Evolutionary conservation across 2,329 filamentous ascomycete genomes (phyloP).

Genomic region (Camptophora hylomeconis): DNA sequence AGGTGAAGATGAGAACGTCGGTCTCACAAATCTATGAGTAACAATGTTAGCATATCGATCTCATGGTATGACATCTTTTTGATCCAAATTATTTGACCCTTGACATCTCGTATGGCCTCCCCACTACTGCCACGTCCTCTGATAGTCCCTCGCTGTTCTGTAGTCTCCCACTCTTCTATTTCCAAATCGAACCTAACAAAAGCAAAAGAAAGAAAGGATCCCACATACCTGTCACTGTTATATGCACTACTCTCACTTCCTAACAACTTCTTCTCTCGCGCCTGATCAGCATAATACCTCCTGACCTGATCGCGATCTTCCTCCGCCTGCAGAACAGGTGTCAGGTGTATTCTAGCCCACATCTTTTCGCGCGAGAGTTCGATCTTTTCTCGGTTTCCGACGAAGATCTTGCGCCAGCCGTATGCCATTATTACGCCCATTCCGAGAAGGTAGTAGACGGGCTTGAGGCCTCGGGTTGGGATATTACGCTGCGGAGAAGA

Average conservation of each 20-base stretch:
- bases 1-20: conserved; percentile 66
- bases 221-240: conserved; percentile 76
- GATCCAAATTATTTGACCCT: neutral
- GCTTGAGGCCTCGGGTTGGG: conserved; percentile 79
- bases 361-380: conserved; percentile 95
- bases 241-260: conserved; percentile 77
- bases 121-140: neutral
- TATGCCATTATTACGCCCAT: conserved; percentile 71
- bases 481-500: conserved; percentile 62
- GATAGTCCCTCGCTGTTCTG: neutral
- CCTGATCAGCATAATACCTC: conserved; percentile 72
- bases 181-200: neutral
- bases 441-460: conserved; percentile 62
- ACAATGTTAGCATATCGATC: conserved; percentile 5
- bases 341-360: conserved; percentile 92
- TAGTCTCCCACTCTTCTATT: neutral
- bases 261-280: conserved; percentile 78
- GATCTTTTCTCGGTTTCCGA: conserved; percentile 78
- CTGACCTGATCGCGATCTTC: conserved; percentile 92
- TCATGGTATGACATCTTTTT: too few species aligned
- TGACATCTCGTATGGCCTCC: conserved; percentile 2
- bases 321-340: conserved; percentile 86
- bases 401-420: conserved; percentile 76
- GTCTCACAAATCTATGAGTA: conserved; percentile 65
- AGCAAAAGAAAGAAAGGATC: conserved; percentile 33